Percentiles rank a stretch among this genome's conserved stretches.
Evolutionary conservation across 2,329 filamentous ascomycete genomes (phyloP).

Genomic region (Botrytis porri): DNA sequence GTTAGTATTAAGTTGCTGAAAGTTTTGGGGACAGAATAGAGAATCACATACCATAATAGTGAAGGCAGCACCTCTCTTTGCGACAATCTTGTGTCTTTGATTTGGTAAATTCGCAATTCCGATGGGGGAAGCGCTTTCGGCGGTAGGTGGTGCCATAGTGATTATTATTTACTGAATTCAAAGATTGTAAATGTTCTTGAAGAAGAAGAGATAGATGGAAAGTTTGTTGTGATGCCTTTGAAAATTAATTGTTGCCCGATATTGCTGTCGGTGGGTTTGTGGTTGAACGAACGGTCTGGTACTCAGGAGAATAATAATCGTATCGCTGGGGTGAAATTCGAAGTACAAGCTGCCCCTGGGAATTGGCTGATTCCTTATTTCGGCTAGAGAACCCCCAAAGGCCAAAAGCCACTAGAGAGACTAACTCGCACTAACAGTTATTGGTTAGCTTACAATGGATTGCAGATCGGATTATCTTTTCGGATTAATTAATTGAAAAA

Average conservation of each 20-base stretch:
- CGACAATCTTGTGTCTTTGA: constrained; percentile 73
- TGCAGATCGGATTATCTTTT: constrained; percentile 21
- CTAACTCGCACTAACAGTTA: neutral
- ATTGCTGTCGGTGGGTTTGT: constrained; percentile 10
- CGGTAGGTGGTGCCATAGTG: constrained; percentile 54
- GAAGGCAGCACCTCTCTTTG: constrained; percentile 90
- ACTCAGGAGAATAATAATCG: constrained; percentile 18
- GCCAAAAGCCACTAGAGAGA: constrained; percentile 9
- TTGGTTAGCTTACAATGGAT: neutral
- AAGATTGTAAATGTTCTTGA: neutral
- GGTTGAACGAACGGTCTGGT: constrained; percentile 8
- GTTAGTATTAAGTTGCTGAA: constrained; percentile 14
- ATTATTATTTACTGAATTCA: constrained; percentile 3
- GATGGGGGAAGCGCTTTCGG: constrained; percentile 65
- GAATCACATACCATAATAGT: constrained; percentile 82
- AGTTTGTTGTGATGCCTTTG: neutral
- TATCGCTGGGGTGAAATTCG: constrained; percentile 17
- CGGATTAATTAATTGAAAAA: constrained; percentile 21
- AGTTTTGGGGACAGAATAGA: neutral
- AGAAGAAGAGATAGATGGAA: neutral
- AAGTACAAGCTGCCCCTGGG: constrained; percentile 21
- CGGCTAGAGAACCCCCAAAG: constrained; percentile 15
- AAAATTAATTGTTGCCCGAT: constrained; percentile 12
- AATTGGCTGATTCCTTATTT: constrained; percentile 14
- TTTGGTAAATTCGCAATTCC: constrained; percentile 73